These are phyloP conservation scores for Pigoraptor vietnamica DNA, from an alignment of 78 protist genomes.

Conservation along the genomic window DNA sequence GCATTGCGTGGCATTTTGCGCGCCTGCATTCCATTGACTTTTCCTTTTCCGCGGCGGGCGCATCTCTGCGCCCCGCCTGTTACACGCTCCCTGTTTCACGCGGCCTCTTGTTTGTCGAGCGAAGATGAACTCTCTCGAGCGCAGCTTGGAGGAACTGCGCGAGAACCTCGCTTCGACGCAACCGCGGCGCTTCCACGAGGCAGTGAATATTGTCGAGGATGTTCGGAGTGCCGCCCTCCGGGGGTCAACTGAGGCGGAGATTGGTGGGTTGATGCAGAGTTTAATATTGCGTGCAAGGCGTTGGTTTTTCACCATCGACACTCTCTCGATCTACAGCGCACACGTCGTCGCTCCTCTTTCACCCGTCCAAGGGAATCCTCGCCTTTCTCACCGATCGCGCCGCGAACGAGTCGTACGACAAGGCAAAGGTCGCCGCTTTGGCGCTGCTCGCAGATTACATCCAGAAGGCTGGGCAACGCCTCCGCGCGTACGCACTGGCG, in stretches of 20 bases:
- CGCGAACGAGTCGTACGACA: not conserved
- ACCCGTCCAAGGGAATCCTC: not conserved
- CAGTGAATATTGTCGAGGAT: not conserved
- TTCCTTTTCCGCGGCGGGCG: too few relatives aligned
- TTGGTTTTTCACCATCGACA: not conserved
- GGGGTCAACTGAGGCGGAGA: not conserved
- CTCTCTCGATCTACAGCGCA: not conserved
- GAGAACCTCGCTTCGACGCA: not conserved
- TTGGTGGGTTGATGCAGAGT: not conserved
- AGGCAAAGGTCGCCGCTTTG: not conserved
- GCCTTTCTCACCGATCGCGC: not conserved
- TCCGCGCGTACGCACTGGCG: not conserved
- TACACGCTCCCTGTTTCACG: too few relatives aligned
- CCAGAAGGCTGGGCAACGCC: not conserved
- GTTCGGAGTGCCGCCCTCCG: not conserved
- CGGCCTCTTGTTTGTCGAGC: too few relatives aligned
- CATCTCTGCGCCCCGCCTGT: too few relatives aligned
- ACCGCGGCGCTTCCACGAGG: not conserved
- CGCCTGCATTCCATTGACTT: too few relatives aligned
- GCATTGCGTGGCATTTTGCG: too few relatives aligned
- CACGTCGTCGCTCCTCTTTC: not conserved
- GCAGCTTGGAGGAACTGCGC: not conserved
- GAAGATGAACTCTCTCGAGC: not conserved
- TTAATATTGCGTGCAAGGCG: not conserved
- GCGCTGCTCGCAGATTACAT: not conserved